Evolutionary conservation across 164 flowering plant species (phyloP).

Genomic region (Vitis labrusca): DNA sequence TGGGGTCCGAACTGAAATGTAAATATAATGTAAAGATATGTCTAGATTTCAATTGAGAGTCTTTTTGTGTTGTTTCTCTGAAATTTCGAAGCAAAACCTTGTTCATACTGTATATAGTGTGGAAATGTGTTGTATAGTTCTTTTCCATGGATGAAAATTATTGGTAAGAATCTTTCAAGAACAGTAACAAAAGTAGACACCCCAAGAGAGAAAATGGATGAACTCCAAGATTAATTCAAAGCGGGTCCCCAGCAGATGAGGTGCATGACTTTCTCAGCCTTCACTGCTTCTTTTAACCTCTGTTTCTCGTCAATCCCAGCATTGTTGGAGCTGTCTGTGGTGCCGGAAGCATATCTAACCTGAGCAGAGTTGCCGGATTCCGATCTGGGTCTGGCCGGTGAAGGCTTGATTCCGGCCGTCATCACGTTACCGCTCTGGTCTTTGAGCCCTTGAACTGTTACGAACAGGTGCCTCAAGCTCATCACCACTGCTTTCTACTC

Average conservation of each 20-base stretch:
- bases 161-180: no score
- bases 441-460: no score
- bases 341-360: constrained; percentile 1
- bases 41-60: no score
- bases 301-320: constrained; percentile 9
- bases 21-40: no score
- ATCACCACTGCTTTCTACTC: background rate
- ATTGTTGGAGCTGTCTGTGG: background rate
- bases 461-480: no score
- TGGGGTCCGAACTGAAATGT: constrained; percentile 21
- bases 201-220: no score
- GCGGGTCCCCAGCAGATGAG: constrained; percentile 24
- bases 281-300: constrained; percentile 15
- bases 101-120: no score
- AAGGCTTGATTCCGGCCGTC: constrained; percentile 12
- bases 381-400: constrained; percentile 9
- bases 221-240: background rate
- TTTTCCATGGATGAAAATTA: no score
- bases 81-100: no score
- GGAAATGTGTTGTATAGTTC: no score
- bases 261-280: constrained; percentile 21
- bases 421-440: background rate
- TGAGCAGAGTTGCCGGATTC: constrained; percentile 7
- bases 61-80: no score
- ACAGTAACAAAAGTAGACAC: background rate